phyloP scores from a whole-genome alignment of 129 eudicot species.

The Saposhnikovia divaricata region DNA sequence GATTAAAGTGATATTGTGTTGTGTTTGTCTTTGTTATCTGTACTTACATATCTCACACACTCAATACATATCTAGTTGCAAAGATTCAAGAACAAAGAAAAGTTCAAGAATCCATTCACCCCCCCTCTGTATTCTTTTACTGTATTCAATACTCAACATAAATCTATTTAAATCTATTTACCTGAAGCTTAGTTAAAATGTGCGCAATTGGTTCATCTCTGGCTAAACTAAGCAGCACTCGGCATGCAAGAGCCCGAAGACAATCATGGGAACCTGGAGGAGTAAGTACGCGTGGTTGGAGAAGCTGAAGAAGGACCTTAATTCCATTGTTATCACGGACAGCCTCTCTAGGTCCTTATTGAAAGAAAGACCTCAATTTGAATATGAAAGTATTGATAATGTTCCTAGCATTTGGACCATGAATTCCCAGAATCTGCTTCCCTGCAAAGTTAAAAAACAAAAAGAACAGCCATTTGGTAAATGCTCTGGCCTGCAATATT shows the following conservation, averaged over 20 bases:
- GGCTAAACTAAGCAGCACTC: slow-evolving; percentile 94
- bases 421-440: slow-evolving; percentile 42
- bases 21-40: too few species aligned
- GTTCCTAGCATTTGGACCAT: slow-evolving; percentile 50
- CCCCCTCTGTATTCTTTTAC: too few species aligned
- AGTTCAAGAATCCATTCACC: too few species aligned
- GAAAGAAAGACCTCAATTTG: too few species aligned
- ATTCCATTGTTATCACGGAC: slow-evolving; percentile 96
- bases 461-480: slow-evolving; percentile 68
- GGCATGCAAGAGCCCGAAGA: slow-evolving; percentile 94
- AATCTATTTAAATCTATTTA: slow-evolving; percentile 22
- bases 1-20: too few species aligned
- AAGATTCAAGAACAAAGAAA: too few species aligned
- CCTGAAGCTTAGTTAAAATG: slow-evolving; percentile 95
- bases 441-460: slow-evolving; percentile 63
- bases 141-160: too few species aligned
- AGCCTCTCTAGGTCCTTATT: slow-evolving; percentile 85
- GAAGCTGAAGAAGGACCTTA: slow-evolving; percentile 81
- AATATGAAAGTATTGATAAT: slow-evolving; percentile 73
- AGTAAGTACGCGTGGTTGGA: too few species aligned
- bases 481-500: slow-evolving; percentile 77
- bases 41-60: too few species aligned
- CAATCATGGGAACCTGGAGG: slow-evolving; percentile 73
- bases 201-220: slow-evolving; percentile 96
- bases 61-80: too few species aligned